phyloP scores from a whole-genome alignment of 768 basidiomycete species.

The Hemileccinum rubropunctum region DNA sequence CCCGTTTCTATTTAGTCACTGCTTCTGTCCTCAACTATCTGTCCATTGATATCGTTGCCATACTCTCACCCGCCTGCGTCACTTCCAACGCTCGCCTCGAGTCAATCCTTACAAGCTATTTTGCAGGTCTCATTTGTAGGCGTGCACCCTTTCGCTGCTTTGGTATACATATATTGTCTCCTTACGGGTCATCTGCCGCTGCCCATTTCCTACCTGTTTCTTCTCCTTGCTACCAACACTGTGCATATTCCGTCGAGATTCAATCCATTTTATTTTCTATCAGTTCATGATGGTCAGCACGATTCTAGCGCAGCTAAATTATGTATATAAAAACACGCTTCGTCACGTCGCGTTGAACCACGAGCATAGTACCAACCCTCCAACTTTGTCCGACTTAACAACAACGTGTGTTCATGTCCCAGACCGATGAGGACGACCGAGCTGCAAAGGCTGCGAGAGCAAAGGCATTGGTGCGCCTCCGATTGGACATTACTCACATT shows the following conservation, averaged over 20 bases:
- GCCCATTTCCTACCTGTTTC: conserved; percentile 34
- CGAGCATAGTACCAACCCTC: not conserved
- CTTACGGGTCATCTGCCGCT: conserved; percentile 30
- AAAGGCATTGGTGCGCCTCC: conserved; percentile 66
- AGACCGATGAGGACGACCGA: conserved; percentile 74
- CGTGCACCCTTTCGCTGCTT: conserved; percentile 33
- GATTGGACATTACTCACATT: not conserved
- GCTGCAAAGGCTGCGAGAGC: conserved; percentile 81
- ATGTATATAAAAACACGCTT: not conserved
- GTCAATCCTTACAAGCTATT: conserved; percentile 59
- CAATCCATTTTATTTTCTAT: conserved; percentile 30
- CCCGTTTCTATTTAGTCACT: conserved; percentile 19
- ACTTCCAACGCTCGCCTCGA: conserved; percentile 47
- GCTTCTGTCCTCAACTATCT: conserved; percentile 29
- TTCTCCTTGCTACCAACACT: conserved; percentile 36
- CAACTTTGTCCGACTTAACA: not conserved
- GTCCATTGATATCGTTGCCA: conserved; percentile 52
- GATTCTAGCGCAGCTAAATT: not conserved
- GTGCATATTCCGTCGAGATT: conserved; percentile 45
- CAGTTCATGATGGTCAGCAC: not conserved
- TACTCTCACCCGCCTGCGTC: conserved; percentile 51
- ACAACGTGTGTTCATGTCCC: conserved; percentile 18
- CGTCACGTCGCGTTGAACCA: not conserved
- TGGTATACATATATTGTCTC: conserved; percentile 37
- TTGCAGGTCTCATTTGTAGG: conserved; percentile 33